phyloP scores from a whole-genome alignment of 257 asterid genomes.

The Solanum chiquidenum region DNA sequence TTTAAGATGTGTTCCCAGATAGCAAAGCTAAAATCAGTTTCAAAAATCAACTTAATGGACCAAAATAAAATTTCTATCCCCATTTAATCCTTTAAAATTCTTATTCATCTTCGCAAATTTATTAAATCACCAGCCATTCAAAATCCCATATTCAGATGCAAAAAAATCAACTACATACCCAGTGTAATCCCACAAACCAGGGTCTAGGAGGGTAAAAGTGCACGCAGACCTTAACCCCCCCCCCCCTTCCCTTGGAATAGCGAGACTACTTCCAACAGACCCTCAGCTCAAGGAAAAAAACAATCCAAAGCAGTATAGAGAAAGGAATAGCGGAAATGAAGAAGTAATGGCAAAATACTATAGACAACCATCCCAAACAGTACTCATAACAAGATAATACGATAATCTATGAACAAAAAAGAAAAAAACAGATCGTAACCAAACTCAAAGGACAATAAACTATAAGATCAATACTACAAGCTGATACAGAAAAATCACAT shows the following conservation, averaged over 20 bases:
- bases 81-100: not conserved
- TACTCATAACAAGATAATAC: not conserved
- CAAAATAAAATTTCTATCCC: not conserved
- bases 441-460: not conserved
- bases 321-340: not conserved
- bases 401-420: not conserved
- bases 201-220: not conserved
- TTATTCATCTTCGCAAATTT: not conserved
- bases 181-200: not conserved
- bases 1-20: not conserved
- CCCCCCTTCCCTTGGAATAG: not conserved
- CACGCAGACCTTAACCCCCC: not conserved
- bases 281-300: not conserved
- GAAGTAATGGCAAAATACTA: not conserved
- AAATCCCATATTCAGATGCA: not conserved
- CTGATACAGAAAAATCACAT: not conserved
- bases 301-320: not conserved
- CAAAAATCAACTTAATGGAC: not conserved
- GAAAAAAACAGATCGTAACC: not conserved
- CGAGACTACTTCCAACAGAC: not conserved
- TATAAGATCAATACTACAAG: not conserved
- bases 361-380: not conserved
- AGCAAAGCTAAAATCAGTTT: not conserved
- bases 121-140: not conserved
- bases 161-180: not conserved